These are phyloP conservation scores for Aspergillus cavernicola DNA, from an alignment of 495 filamentous ascomycete genomes.

Conservation along the genomic window DNA sequence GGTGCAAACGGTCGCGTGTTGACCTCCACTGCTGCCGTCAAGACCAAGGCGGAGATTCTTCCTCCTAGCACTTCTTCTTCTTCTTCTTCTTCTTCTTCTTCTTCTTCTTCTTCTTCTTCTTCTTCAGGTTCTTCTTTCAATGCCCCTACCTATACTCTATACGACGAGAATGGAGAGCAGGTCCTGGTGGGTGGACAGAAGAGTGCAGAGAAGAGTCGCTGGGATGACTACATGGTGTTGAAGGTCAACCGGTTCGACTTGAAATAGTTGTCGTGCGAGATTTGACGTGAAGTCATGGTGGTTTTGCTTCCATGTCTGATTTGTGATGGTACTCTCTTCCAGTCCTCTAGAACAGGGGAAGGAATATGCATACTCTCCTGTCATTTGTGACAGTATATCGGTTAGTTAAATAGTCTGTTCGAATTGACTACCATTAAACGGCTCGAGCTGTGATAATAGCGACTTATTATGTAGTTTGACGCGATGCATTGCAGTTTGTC, in stretches of 20 bases:
- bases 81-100: background rate
- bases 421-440: too few relatives aligned
- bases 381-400: too few relatives aligned
- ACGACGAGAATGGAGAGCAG: conserved; percentile 5
- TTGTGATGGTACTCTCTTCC: too few relatives aligned
- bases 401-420: too few relatives aligned
- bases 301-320: background rate
- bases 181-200: background rate
- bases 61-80: conserved; percentile 1
- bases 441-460: too few relatives aligned
- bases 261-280: conserved; percentile 7
- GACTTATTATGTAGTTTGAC: too few relatives aligned
- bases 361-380: too few relatives aligned
- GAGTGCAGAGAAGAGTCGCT: conserved; percentile 1
- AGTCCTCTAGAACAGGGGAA: too few relatives aligned
- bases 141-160: conserved; percentile 5
- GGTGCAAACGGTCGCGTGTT: conserved; percentile 23
- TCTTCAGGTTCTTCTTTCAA: background rate
- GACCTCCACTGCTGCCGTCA: conserved; percentile 19
- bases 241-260: conserved; percentile 16
- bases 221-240: conserved; percentile 15
- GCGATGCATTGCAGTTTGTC: too few relatives aligned
- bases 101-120: background rate
- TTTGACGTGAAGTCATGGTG: background rate
- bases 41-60: conserved; percentile 21